A percentile compares a stretch with the other conserved stretches of the same genome.
Evolutionary conservation across 2,329 filamentous ascomycete genomes (phyloP).

Genomic region (Colletotrichum ledebouriae): DNA sequence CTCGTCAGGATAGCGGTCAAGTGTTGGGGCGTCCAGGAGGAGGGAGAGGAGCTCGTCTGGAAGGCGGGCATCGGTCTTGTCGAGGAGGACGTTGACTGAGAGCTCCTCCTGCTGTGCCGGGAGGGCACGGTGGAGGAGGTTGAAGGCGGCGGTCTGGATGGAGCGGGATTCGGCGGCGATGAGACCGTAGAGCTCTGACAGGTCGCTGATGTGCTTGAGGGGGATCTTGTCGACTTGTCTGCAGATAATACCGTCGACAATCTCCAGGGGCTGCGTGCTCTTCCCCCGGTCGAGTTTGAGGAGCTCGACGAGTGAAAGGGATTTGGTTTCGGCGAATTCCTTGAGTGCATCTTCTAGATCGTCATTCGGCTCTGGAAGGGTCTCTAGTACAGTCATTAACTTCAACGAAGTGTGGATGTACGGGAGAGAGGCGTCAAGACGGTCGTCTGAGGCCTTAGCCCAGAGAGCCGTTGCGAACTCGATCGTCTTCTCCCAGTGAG

Average conservation of each 20-base stretch:
- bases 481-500: constrained; percentile 82
- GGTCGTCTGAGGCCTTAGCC: constrained; percentile 60
- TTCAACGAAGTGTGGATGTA: constrained; percentile 80
- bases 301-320: constrained; percentile 71
- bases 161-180: constrained; percentile 80
- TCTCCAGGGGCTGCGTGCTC: constrained; percentile 75
- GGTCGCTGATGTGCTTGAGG: constrained; percentile 70
- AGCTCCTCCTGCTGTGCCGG: constrained; percentile 83
- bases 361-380: constrained; percentile 82
- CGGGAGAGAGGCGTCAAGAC: constrained; percentile 66
- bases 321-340: constrained; percentile 68
- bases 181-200: constrained; percentile 79
- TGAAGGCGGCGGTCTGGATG: constrained; percentile 85
- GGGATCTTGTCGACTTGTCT: constrained; percentile 77
- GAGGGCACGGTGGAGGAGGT: constrained; percentile 83
- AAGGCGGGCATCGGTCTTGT: constrained; percentile 78
- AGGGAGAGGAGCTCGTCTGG: constrained; percentile 89
- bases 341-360: constrained; percentile 83
- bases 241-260: constrained; percentile 81
- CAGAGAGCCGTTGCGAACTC: constrained; percentile 71
- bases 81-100: constrained; percentile 81
- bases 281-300: constrained; percentile 66
- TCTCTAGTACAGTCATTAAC: constrained; percentile 74
- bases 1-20: constrained; percentile 75
- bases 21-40: constrained; percentile 81